These are phyloP conservation scores for Talaromyces sp. DNA, from an alignment of 2,329 filamentous ascomycete species.

Conservation along the genomic window DNA sequence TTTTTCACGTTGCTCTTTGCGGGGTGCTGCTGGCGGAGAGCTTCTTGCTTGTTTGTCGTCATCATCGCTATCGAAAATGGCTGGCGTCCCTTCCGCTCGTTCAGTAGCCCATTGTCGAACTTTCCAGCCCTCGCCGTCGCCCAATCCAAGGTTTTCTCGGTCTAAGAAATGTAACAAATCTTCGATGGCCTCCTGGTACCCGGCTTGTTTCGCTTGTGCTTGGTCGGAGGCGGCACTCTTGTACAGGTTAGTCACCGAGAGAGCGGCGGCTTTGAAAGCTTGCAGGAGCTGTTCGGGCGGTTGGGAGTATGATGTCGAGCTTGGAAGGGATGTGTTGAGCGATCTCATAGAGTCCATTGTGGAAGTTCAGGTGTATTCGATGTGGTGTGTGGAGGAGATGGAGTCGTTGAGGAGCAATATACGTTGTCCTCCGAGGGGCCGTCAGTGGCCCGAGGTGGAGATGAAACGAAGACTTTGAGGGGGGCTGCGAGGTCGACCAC, in stretches of 20 bases:
- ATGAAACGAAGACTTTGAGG: neutral
- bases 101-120: constrained; percentile 57
- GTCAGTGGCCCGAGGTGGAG: constrained; percentile 3
- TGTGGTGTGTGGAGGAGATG: neutral
- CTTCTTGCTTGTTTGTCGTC: constrained; percentile 37
- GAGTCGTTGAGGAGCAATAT: neutral
- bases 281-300: constrained; percentile 62
- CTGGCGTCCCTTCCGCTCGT: constrained; percentile 37
- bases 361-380: neutral
- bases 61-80: constrained; percentile 41
- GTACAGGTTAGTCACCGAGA: constrained; percentile 94
- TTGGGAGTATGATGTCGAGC: constrained; percentile 43
- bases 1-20: constrained; percentile 27
- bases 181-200: constrained; percentile 91
- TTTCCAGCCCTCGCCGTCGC: constrained; percentile 70
- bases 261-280: constrained; percentile 84
- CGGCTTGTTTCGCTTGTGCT: constrained; percentile 67
- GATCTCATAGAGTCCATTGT: constrained; percentile 62
- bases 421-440: constrained; percentile 6
- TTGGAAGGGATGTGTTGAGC: constrained; percentile 58
- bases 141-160: constrained; percentile 69
- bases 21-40: constrained; percentile 28
- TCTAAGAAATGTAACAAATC: constrained; percentile 84
- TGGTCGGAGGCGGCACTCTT: constrained; percentile 81
- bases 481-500: neutral